Conservation (phyloP, 2,329 filamentous ascomycete genomes). For the Arthrinium phaeospermum region DNA sequence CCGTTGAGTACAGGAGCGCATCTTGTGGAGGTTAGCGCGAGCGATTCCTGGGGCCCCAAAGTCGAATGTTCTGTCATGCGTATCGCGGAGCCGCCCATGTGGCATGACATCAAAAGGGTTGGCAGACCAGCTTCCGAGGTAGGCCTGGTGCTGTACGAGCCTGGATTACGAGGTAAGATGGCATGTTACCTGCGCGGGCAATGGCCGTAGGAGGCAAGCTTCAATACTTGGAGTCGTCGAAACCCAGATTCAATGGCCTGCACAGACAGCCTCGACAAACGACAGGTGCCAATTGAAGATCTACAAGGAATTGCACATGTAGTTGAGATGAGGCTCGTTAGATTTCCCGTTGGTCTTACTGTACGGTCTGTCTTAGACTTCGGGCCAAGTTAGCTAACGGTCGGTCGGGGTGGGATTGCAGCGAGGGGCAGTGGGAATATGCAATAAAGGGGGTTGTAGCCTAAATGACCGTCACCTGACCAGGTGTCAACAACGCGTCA, state of each 20-base stretch:
- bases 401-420: background rate
- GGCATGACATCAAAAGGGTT: slow-evolving; percentile 1
- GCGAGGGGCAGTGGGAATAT: background rate
- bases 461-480: slow-evolving; percentile 7
- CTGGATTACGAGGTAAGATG: background rate
- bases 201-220: background rate
- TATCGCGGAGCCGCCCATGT: background rate
- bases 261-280: background rate
- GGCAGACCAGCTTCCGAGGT: background rate
- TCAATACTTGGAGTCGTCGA: background rate
- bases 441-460: background rate
- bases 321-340: background rate
- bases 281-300: background rate
- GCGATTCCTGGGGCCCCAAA: background rate
- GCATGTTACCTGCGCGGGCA: background rate
- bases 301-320: background rate
- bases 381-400: background rate
- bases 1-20: background rate
- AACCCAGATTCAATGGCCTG: no score
- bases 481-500: slow-evolving; percentile 13
- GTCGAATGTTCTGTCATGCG: slow-evolving; percentile 4
- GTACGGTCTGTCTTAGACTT: no score
- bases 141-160: background rate
- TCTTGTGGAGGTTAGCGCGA: background rate
- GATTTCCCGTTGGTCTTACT: background rate